These are phyloP conservation scores for Kuraishia ogatae DNA, from an alignment of 805 yeast species.

Conservation along the genomic window DNA sequence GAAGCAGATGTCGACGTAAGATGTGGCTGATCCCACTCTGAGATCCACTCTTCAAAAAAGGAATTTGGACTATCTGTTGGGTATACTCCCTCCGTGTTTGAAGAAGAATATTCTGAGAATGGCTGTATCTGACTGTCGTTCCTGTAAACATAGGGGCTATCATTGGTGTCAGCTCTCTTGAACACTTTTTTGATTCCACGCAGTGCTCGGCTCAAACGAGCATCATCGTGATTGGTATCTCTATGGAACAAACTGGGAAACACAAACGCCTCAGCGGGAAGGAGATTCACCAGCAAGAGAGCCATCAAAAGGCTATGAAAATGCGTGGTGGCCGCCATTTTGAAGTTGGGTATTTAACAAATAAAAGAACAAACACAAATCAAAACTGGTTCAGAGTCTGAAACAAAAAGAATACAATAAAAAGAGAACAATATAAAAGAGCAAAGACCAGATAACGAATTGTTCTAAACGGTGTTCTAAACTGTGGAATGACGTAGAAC, in stretches of 20 bases:
- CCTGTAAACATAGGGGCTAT: neutral
- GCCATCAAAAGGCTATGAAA: neutral
- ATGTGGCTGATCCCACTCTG: neutral
- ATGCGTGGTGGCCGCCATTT: neutral
- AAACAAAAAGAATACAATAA: too few species aligned
- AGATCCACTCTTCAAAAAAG: neutral
- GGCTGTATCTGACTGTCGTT: neutral
- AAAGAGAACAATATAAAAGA: neutral
- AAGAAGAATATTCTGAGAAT: neutral
- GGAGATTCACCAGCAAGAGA: neutral
- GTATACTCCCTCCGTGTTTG: neutral
- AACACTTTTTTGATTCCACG: neutral
- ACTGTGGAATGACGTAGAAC: neutral
- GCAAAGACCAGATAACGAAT: neutral
- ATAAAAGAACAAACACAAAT: too few species aligned
- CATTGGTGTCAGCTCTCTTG: neutral
- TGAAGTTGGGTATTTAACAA: neutral
- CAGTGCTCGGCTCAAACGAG: neutral
- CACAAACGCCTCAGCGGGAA: neutral
- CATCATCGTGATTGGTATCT: neutral
- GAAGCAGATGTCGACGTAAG: neutral
- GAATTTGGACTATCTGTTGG: constrained; percentile 1
- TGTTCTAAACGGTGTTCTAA: too few species aligned
- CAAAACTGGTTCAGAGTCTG: too few species aligned
- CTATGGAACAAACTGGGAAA: neutral